phyloP scores from a whole-genome alignment of 176 grass and related monocot species.

The Carex kokanica region DNA sequence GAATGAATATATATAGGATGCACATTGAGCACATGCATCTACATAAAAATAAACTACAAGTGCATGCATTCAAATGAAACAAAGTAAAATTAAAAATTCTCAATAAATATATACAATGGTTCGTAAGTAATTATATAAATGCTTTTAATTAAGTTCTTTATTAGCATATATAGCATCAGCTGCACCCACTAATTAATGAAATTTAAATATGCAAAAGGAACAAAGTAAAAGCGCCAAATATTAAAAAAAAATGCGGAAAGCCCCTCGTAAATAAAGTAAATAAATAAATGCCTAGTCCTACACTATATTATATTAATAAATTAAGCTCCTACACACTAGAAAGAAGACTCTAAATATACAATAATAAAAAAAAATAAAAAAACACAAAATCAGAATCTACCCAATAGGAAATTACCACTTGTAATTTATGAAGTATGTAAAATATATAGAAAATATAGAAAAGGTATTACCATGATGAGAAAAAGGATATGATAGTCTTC shows the following conservation, averaged over 20 bases:
- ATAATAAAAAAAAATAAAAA: neutral
- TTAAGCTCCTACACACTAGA: neutral
- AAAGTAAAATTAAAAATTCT: too few species aligned
- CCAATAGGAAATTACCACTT: neutral
- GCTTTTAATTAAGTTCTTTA: neutral
- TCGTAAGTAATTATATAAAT: too few species aligned
- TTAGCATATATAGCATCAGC: neutral
- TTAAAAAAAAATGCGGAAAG: neutral
- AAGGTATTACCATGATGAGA: neutral
- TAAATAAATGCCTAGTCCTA: too few species aligned
- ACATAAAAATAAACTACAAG: neutral
- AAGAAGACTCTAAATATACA: neutral
- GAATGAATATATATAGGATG: too few species aligned
- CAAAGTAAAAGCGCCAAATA: neutral
- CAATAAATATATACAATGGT: too few species aligned
- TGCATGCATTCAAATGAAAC: neutral
- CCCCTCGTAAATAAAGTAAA: too few species aligned
- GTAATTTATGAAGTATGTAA: too few species aligned
- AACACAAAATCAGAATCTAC: neutral
- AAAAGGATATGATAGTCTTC: conserved; percentile 99
- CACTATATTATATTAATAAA: conserved; percentile 2
- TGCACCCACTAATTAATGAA: too few species aligned
- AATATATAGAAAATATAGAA: neutral
- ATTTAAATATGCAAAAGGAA: too few species aligned
- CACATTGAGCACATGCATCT: too few species aligned